Evolutionary conservation across 2,329 filamentous ascomycete genomes (phyloP).

Genomic region (Dactylella cylindrospora): DNA sequence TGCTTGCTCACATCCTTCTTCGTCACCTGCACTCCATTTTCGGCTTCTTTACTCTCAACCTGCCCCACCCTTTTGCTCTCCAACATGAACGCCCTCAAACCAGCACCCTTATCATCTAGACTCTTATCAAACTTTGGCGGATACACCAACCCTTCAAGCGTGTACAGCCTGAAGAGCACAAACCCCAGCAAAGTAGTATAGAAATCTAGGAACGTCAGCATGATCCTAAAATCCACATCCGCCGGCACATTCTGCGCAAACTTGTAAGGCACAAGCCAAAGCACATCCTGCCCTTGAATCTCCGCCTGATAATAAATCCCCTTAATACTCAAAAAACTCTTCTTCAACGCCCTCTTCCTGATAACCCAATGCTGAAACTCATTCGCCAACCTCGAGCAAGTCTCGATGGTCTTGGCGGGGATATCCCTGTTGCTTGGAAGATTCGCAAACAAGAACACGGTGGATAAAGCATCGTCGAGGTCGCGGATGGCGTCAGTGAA

Average conservation of each 20-base stretch:
- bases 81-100: slow-evolving; percentile 85
- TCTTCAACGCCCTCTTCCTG: slow-evolving; percentile 82
- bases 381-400: slow-evolving; percentile 87
- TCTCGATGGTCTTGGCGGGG: slow-evolving; percentile 90
- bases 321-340: slow-evolving; percentile 98
- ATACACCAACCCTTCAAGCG: slow-evolving; percentile 85
- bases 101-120: slow-evolving; percentile 86
- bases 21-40: slow-evolving; percentile 13
- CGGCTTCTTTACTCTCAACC: slow-evolving; percentile 19
- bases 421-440: slow-evolving; percentile 86
- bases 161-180: slow-evolving; percentile 94
- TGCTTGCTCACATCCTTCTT: slow-evolving; percentile 47
- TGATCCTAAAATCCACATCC: slow-evolving; percentile 97
- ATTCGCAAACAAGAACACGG: slow-evolving; percentile 97
- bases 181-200: slow-evolving; percentile 96
- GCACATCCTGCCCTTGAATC: slow-evolving; percentile 92
- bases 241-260: slow-evolving; percentile 94
- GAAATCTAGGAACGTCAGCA: slow-evolving; percentile 98
- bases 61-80: slow-evolving; percentile 65
- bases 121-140: slow-evolving; percentile 87
- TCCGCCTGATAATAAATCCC: slow-evolving; percentile 99
- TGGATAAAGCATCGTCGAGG: slow-evolving; percentile 91
- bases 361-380: slow-evolving; percentile 99
- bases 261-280: slow-evolving; percentile 96
- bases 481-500: slow-evolving; percentile 93